These are phyloP conservation scores for Linnemannia schmuckeri DNA, from an alignment of 192 early-diverging fungal genomes.

Conservation along the genomic window DNA sequence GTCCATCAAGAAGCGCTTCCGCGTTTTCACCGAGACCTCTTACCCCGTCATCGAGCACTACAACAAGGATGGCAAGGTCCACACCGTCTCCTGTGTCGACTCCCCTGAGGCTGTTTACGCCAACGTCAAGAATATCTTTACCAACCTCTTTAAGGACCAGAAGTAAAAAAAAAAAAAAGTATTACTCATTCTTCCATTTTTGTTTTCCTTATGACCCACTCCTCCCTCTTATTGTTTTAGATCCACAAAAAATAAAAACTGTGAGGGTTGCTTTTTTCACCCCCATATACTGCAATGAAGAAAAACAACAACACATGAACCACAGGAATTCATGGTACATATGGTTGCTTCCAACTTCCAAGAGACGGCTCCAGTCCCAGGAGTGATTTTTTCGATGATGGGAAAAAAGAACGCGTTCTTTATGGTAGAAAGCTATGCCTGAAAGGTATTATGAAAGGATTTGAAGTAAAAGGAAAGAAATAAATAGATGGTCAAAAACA, in stretches of 20 bases:
- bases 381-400: background rate
- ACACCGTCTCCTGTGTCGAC: constrained; percentile 76
- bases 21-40: constrained; percentile 84
- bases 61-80: constrained; percentile 82
- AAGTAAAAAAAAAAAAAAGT: constrained; percentile 11
- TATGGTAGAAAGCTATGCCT: background rate
- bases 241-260: background rate
- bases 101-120: constrained; percentile 77
- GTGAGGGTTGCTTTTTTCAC: background rate
- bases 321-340: background rate
- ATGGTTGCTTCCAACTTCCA: background rate
- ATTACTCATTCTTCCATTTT: background rate
- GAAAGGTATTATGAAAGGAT: background rate
- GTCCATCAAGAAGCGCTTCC: constrained; percentile 96
- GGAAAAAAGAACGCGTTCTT: constrained; percentile 7
- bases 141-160: constrained; percentile 58
- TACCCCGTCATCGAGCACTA: constrained; percentile 94
- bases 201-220: background rate
- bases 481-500: background rate
- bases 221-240: background rate
- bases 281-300: background rate
- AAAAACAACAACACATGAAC: constrained; percentile 11
- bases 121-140: constrained; percentile 71
- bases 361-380: background rate
- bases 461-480: background rate